phyloP scores from a whole-genome alignment of 202 grass and related monocot genomes.

The Zoysia matrella region DNA sequence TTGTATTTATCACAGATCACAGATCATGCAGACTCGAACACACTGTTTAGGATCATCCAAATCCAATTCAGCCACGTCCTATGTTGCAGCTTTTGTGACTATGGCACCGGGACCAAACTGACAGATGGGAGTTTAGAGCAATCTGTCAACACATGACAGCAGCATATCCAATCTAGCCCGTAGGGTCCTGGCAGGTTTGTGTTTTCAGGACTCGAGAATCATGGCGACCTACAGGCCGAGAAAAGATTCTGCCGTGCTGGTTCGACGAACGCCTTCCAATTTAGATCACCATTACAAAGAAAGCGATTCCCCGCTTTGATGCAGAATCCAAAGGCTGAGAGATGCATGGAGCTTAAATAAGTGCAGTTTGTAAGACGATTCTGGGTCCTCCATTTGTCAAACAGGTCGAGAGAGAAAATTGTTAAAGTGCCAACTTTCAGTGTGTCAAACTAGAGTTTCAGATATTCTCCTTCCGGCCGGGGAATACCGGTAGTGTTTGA shows the following conservation, averaged over 20 bases:
- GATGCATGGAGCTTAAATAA: constrained; percentile 27
- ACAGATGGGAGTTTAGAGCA: neutral
- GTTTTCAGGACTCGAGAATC: constrained; percentile 35
- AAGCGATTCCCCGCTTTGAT: constrained; percentile 24
- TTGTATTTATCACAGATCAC: neutral
- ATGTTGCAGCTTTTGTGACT: neutral
- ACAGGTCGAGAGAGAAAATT: constrained; percentile 9
- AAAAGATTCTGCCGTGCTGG: constrained; percentile 35
- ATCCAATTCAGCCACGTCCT: neutral
- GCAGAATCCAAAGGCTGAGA: constrained; percentile 26
- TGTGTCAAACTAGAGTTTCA: constrained; percentile 37
- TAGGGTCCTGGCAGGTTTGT: constrained; percentile 15
- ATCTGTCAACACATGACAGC: constrained; percentile 11
- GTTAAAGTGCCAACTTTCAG: constrained; percentile 51
- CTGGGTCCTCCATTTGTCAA: constrained; percentile 44
- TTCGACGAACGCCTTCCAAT: constrained; percentile 32
- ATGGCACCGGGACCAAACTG: neutral
- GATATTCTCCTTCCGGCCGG: constrained; percentile 24
- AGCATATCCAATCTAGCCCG: neutral
- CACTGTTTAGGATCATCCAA: constrained; percentile 3
- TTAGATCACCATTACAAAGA: neutral
- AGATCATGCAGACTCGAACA: neutral
- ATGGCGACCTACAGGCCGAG: constrained; percentile 10
- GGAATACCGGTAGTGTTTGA: constrained; percentile 30
- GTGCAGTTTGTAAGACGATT: neutral